Conservation (phyloP, 169 alveolate genomes). For the Plasmodium knowlesi region DNA sequence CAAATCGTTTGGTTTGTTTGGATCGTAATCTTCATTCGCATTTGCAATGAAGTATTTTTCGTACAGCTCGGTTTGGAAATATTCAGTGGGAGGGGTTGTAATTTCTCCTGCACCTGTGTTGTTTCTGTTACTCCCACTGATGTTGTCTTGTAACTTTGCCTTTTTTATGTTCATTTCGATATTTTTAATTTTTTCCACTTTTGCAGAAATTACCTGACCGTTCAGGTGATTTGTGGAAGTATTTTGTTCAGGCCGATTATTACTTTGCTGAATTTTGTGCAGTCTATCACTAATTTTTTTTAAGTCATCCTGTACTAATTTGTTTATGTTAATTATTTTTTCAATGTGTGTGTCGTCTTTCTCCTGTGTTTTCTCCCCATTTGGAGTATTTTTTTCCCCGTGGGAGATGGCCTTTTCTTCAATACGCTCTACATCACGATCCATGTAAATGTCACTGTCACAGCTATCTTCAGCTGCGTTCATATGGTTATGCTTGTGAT, state of each 20-base stretch:
- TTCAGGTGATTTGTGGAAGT: neutral
- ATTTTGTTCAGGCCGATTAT: constrained; percentile 6
- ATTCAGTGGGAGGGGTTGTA: neutral
- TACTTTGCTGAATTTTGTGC: constrained; percentile 43
- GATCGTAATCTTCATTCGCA: constrained; percentile 75
- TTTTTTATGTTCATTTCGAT: constrained; percentile 11
- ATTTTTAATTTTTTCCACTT: neutral
- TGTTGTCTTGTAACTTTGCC: neutral
- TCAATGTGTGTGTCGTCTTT: constrained; percentile 25
- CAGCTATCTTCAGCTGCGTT: neutral
- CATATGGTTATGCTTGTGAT: neutral
- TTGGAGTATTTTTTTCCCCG: neutral
- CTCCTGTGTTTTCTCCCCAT: neutral
- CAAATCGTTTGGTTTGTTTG: constrained; percentile 72
- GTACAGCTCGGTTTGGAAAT: constrained; percentile 28
- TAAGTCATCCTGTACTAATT: constrained; percentile 67
- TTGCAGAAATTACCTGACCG: neutral
- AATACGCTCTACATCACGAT: neutral
- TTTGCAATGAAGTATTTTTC: constrained; percentile 67
- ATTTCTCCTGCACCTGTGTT: neutral
- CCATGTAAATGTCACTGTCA: constrained; percentile 6
- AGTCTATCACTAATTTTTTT: constrained; percentile 67
- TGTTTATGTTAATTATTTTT: constrained; percentile 52
- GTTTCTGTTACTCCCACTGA: neutral
- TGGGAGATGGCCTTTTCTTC: neutral